These are phyloP conservation scores for Brassica napus DNA, from an alignment of 345 rosid species.

Conservation along the genomic window DNA sequence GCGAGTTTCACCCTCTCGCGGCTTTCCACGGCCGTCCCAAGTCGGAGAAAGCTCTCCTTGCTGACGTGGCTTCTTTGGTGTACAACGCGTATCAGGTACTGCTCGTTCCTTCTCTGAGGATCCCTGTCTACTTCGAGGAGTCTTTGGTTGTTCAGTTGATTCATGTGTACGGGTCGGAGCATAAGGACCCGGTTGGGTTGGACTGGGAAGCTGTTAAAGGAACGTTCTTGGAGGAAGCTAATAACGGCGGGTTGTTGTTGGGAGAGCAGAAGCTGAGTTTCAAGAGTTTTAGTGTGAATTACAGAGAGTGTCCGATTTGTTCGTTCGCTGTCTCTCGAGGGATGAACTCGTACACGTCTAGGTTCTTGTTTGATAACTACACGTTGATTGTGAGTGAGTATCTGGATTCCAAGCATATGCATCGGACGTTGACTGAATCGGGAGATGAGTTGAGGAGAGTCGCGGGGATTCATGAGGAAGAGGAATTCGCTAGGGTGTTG, in stretches of 20 bases:
- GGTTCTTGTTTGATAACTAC: constrained; percentile 95
- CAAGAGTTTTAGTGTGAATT: constrained; percentile 58
- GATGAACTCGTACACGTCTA: constrained; percentile 79
- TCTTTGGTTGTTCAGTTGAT: constrained; percentile 77
- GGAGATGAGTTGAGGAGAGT: constrained; percentile 77
- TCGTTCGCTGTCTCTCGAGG: constrained; percentile 81
- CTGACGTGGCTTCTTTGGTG: constrained; percentile 78
- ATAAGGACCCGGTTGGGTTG: constrained; percentile 57
- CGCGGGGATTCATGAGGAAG: constrained; percentile 76
- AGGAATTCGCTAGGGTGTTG: constrained; percentile 68
- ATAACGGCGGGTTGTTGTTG: constrained; percentile 66
- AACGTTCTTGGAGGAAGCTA: constrained; percentile 66
- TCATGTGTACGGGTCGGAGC: constrained; percentile 67
- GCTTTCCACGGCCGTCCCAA: constrained; percentile 84
- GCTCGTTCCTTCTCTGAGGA: constrained; percentile 82
- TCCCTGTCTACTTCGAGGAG: constrained; percentile 83
- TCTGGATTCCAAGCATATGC: constrained; percentile 91
- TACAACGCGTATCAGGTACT: constrained; percentile 94
- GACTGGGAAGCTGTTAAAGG: constrained; percentile 73
- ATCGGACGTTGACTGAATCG: constrained; percentile 74
- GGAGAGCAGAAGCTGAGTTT: constrained; percentile 76
- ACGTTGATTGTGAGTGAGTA: constrained; percentile 96
- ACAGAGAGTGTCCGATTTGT: constrained; percentile 74
- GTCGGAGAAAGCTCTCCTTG: constrained; percentile 73
- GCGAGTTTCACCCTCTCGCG: constrained; percentile 92